Base-by-base conservation (phyloP, 164 flowering plant genomes). In the Chloranthus sessilifolius region DNA sequence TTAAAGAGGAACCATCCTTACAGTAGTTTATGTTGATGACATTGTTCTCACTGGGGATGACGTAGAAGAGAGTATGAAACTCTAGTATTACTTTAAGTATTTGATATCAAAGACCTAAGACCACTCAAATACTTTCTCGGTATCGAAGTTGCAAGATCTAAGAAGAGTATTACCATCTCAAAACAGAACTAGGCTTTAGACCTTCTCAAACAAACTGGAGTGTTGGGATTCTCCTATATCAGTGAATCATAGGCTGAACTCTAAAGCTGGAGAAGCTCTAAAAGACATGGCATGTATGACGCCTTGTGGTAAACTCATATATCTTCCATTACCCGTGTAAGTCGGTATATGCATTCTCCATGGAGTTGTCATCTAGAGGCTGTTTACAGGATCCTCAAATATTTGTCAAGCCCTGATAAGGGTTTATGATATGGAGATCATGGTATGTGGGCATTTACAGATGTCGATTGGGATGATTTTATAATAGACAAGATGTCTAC, bases 11-110 rank as follows among this genome's bases (percentile, higher is more conserved):
- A 0, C 7, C 4, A 7, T 4, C 7, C 9, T 43, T 1, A 0
- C 20, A 19, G 24, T 40, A 9, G 19, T 40, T 40, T 40, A 40
- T 40, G 43, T 40, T 10, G 43, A 40, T 40, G 43, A 40, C 43
- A 40, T 40, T 10, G 17, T 40, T 1, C 7, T 40, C 14, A 40
- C 43, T 9, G 43, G 43, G 15, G 19, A 23, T 22, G 47, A 43
- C 19, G 9, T 4, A 7, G 27, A 43, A 1, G 47, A 8, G 7
- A 43, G 15, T 9, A 22, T n/a, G 7, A 43, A 43, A 22, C 1
- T 43, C 10, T 15, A 43, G 20, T 11, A 7, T 17, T 1, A 17
- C 7, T 24, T 43, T 1, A 5, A 17, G 9, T 15, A 23, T 43
- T 43, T 43, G 47, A 43, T 43, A 17, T 43, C 27, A 43, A 43